These are phyloP conservation scores for Pyrenophora teres DNA, from an alignment of 2,329 filamentous ascomycete genomes.

Conservation along the genomic window DNA sequence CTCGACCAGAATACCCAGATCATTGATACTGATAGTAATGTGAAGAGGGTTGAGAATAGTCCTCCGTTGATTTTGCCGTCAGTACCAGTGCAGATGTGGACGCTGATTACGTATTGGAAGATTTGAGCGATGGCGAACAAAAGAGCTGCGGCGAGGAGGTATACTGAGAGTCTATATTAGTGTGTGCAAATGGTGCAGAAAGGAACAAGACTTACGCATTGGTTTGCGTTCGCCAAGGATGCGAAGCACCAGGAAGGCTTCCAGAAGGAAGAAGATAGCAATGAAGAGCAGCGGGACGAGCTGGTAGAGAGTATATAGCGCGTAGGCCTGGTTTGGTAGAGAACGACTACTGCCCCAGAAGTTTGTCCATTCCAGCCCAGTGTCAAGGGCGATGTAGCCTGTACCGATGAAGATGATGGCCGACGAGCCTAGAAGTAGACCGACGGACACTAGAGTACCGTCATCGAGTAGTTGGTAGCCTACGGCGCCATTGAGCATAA, in stretches of 20 bases:
- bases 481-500: conserved; percentile 89
- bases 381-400: conserved; percentile 94
- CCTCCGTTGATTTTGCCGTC: conserved; percentile 87
- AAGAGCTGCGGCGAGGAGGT: conserved; percentile 72
- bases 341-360: conserved; percentile 66
- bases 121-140: conserved; percentile 92
- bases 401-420: conserved; percentile 80
- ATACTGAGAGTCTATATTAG: conserved; percentile 58
- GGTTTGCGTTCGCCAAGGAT: conserved; percentile 87
- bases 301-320: conserved; percentile 92
- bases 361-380: conserved; percentile 81
- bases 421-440: conserved; percentile 73
- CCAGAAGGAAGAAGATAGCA: conserved; percentile 83
- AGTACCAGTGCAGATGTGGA: conserved; percentile 84
- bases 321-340: conserved; percentile 68
- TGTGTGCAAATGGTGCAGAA: neutral
- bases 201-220: conserved; percentile 67
- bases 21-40: conserved; percentile 77
- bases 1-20: conserved; percentile 98
- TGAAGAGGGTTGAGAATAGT: conserved; percentile 92
- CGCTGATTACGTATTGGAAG: conserved; percentile 94
- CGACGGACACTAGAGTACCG: conserved; percentile 82
- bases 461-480: conserved; percentile 95
- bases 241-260: conserved; percentile 79
- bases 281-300: conserved; percentile 86